Evolutionary conservation across 2,329 filamentous ascomycete genomes (phyloP), one percentile per base, ranked within the genome.

Genomic region (Nectriaceae sp.): DNA sequence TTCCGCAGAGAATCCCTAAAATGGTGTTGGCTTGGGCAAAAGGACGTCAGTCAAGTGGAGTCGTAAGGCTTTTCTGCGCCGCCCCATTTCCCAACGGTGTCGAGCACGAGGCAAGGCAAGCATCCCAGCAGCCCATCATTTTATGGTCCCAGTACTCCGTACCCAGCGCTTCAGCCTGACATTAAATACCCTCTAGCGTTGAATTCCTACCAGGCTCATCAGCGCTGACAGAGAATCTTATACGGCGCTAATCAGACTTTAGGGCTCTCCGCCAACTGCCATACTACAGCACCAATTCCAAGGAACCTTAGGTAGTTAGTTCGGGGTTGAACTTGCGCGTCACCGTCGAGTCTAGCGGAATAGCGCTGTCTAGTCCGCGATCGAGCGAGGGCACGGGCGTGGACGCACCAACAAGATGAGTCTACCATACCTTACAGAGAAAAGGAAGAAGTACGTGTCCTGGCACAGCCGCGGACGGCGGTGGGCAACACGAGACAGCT

Each of bases 391-490:
- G 22, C 39, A 41, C 21, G 10, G 48, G 47, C 47, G 52, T 31
- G 48, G 52, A 43, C 46, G 44, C 46, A 55, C 49, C 46, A 52
- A 45, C 38, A 6, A 13, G 24, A 13, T 29, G 24, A 29, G 24
- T 29, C 13, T 6, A 36, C 33, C n/a, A 8, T 15, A 31, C 26
- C 15, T 31, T 31, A 15, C 26, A 8, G 8, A 8, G 26, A 31
- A 31, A 15, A 37, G 37, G n/a, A 21, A 5, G 20, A 21, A 13
- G 37, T 5, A 39, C 19, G 37, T 6, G 18, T 50, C 44, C 50
- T 59, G 53, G 50, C 60, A 61, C 62, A 64, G 62, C 62, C 62
- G 62, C 62, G 60, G 57, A 57, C 58, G 52, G 54, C 53, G 56
- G 62, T 50, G 54, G 50, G 55, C 50, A 52, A 61, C 61, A 62